Conservation (phyloP, 2,329 filamentous ascomycete species). For the Tolypocladium nubicola region DNA sequence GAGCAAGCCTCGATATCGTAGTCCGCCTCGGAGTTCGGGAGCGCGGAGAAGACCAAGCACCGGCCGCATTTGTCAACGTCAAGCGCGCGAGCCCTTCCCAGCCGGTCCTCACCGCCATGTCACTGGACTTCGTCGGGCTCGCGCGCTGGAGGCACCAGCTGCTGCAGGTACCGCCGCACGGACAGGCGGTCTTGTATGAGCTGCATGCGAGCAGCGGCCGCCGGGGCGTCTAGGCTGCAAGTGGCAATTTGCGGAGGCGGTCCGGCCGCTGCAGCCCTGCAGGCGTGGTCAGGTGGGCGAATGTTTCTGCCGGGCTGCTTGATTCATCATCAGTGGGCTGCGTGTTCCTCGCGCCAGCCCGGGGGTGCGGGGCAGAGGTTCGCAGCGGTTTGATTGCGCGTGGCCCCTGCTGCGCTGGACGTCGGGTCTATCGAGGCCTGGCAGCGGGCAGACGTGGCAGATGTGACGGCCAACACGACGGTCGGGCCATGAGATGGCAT, state of each 20-base stretch:
- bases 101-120: background rate
- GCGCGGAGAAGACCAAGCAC: background rate
- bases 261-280: background rate
- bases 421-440: background rate
- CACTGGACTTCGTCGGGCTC: too few relatives aligned
- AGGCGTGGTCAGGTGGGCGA: background rate
- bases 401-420: background rate
- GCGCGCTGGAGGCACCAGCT: background rate
- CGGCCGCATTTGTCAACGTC: background rate
- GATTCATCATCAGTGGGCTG: background rate
- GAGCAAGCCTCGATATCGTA: background rate
- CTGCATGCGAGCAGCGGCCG: background rate
- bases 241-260: background rate
- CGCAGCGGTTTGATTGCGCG: background rate
- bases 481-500: too few relatives aligned
- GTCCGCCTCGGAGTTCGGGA: background rate
- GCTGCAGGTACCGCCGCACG: constrained; percentile 1
- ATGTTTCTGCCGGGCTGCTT: background rate
- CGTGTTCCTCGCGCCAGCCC: background rate
- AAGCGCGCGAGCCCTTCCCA: background rate
- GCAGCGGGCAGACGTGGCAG: background rate
- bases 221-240: background rate
- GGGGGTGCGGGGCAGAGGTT: background rate
- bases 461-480: background rate
- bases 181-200: background rate